These are phyloP conservation scores for Acer negundo DNA, from an alignment of 345 rosid genomes.

Conservation along the genomic window DNA sequence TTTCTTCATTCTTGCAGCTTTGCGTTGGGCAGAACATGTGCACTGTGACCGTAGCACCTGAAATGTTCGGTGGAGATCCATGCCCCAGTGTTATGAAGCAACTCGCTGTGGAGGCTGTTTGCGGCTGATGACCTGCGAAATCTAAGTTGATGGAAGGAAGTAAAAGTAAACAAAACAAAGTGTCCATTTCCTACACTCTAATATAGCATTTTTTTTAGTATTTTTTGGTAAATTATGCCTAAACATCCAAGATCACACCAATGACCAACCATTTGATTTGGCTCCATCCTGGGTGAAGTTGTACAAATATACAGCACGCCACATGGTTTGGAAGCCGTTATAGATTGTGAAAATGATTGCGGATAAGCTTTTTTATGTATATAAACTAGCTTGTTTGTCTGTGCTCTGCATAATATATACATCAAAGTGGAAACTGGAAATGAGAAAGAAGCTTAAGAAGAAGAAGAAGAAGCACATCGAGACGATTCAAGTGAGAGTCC, in stretches of 20 bases:
- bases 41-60: conserved; percentile 92
- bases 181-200: conserved; percentile 26
- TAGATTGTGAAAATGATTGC: conserved; percentile 42
- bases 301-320: conserved; percentile 74
- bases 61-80: conserved; percentile 96
- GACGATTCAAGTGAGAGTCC: conserved; percentile 54
- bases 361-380: conserved; percentile 30
- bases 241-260: conserved; percentile 22
- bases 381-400: conserved; percentile 14
- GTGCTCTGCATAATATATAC: conserved; percentile 15
- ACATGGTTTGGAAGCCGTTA: conserved; percentile 25
- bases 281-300: conserved; percentile 65
- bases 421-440: conserved; percentile 18
- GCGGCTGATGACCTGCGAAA: conserved; percentile 48
- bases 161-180: background rate
- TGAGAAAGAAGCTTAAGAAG: conserved; percentile 20
- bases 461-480: conserved; percentile 61
- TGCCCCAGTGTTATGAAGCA: conserved; percentile 91
- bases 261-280: conserved; percentile 35
- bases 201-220: conserved; percentile 23
- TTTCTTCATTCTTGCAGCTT: conserved; percentile 51
- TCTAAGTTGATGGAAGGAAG: conserved; percentile 10
- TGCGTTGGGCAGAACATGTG: conserved; percentile 91
- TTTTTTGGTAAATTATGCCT: conserved; percentile 21
- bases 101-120: conserved; percentile 85